Evolutionary conservation across 2,329 filamentous ascomycete genomes (phyloP), one percentile per base, ranked within the genome.

Genomic region (Periglandula ipomoeae): DNA sequence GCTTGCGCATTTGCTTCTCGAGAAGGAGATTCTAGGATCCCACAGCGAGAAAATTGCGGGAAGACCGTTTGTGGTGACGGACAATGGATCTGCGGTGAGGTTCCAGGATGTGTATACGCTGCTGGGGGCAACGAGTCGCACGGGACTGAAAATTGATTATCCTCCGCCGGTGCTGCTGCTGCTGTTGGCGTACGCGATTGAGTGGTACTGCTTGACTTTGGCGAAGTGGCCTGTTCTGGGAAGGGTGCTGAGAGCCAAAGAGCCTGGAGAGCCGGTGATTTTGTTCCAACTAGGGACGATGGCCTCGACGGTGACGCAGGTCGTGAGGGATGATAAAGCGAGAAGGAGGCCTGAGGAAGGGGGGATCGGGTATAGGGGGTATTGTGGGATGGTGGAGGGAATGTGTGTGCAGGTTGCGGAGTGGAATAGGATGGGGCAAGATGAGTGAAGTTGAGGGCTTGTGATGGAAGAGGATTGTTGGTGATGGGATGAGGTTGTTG

Each of bases 1-100:
- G 9, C 61, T 78, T 17, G 75, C 70, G 4, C 76, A 81, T 54
- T 64, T 79, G 4, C 63, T 70, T 22, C 74, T 75, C 58, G 76
- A 79, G 59, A 67, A 70, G 17, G 72, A 72, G 5, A 67, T 81
- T 1, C 53, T 75, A 26, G 61, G 66, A 22, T 61, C 64, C 17
- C 61, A 67, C 40, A 60, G 52, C 4, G 41, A 53, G 53, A 48
- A 59, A 59, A 59, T 70, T 57, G 66, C 68, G 9, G 75, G 74
- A 24, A 65, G 71, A 32, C 67, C 75, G 13, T 79, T 74, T 56
- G 58, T 69, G 35, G 67, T 81, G 20, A 75, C 72, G 3, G 76
- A 80, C 44, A 65, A 63, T 1, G 74, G 73, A 24, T 68, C 71
- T 4, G 67, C 75, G 27, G 58, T 67, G 6, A 52, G 61, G 6